Conservation (phyloP, 2,329 filamentous ascomycete species). For the Alternaria triticimaculans region DNA sequence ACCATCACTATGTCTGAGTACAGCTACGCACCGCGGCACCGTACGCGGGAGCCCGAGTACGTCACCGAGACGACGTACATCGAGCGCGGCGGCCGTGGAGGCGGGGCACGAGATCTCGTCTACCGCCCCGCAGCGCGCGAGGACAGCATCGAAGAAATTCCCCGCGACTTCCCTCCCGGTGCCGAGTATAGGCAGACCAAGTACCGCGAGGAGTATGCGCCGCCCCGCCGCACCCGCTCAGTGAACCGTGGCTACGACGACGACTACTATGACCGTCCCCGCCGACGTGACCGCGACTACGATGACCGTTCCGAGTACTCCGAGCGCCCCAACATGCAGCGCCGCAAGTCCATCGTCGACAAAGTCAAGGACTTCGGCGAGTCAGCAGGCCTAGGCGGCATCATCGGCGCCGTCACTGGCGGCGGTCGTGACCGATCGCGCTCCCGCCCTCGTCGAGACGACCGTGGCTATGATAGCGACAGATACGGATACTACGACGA, state of each 20-base stretch:
- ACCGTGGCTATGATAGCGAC: conserved; percentile 59
- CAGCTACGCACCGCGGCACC: conserved; percentile 57
- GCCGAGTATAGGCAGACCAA: conserved; percentile 54
- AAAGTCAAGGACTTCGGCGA: conserved; percentile 61
- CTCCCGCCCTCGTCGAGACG: conserved; percentile 43
- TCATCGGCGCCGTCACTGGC: conserved; percentile 58
- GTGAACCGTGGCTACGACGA: conserved; percentile 67
- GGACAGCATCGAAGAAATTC: conserved; percentile 85
- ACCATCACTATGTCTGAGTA: conserved; percentile 58
- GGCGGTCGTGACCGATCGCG: conserved; percentile 66
- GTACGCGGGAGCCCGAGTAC: conserved; percentile 58
- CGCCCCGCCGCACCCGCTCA: conserved; percentile 69
- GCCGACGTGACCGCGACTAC: conserved; percentile 55
- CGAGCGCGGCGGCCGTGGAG: conserved; percentile 55
- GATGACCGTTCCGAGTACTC: conserved; percentile 56
- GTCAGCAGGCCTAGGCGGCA: conserved; percentile 64
- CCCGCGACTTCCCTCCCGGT: conserved; percentile 80
- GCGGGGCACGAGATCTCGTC: conserved; percentile 55
- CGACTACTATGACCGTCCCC: conserved; percentile 46
- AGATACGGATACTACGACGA: conserved; percentile 35
- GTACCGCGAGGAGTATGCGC: conserved; percentile 57
- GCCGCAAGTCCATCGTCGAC: conserved; percentile 66
- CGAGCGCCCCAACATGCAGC: conserved; percentile 52
- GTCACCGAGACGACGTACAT: conserved; percentile 60
- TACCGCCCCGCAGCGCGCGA: conserved; percentile 63